A percentile compares a stretch with the other conserved stretches of the same genome.
phyloP scores from a whole-genome alignment of 139 green algal genomes.

The Micractinium conductrix region DNA sequence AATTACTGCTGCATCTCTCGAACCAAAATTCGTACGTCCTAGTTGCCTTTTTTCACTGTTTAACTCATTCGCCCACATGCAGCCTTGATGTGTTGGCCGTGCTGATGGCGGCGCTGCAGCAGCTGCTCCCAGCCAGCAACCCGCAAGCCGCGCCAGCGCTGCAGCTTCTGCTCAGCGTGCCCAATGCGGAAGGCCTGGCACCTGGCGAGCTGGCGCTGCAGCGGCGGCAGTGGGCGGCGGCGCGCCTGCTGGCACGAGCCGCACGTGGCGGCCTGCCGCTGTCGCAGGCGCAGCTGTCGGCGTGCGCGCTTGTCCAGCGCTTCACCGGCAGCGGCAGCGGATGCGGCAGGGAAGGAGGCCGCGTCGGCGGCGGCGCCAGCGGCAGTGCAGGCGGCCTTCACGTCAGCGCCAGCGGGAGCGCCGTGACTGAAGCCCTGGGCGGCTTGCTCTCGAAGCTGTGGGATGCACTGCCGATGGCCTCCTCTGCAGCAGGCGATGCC shows the following conservation, averaged over 20 bases:
- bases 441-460: constrained; percentile 26
- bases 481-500: not conserved
- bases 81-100: constrained; percentile 8
- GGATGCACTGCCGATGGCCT: constrained; percentile 6
- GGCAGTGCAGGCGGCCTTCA: not conserved
- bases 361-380: not conserved
- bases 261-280: not conserved
- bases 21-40: no score
- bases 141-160: not conserved
- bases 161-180: constrained; percentile 27
- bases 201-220: constrained; percentile 25
- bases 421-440: constrained; percentile 18
- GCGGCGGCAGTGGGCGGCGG: constrained; percentile 22
- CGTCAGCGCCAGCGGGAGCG: constrained; percentile 3
- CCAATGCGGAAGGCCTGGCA: not conserved
- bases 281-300: not conserved
- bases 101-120: constrained; percentile 18
- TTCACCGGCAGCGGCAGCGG: not conserved
- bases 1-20: no score
- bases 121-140: not conserved
- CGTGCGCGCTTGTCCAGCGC: not conserved
- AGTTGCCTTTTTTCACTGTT: no score
- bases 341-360: no score
- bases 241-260: not conserved
- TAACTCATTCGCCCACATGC: no score